Conservation (phyloP, 495 filamentous ascomycete genomes). For the Tuber indicum region DNA sequence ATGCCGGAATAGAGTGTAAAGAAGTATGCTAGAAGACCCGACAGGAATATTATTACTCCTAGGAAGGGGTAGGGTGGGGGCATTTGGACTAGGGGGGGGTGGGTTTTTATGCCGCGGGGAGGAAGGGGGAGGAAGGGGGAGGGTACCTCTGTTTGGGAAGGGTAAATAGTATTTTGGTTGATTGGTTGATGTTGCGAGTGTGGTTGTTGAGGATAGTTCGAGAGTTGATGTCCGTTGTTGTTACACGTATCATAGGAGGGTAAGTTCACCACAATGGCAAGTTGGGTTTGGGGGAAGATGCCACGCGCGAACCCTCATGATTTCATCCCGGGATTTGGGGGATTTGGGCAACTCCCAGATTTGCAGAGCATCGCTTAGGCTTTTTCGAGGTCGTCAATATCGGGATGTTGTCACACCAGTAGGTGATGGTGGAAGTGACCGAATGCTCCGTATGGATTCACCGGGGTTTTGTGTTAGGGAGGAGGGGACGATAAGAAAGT, state of each 20-base stretch:
- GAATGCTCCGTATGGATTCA: not conserved
- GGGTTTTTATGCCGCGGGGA: too few relatives aligned
- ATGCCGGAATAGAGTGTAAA: not conserved
- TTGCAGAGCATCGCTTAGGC: not conserved
- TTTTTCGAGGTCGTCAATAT: not conserved
- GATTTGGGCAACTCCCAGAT: not conserved
- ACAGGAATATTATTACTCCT: slow-evolving; percentile 20
- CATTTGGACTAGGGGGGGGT: not conserved
- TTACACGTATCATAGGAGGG: not conserved
- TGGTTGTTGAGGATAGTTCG: not conserved
- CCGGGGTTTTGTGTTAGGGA: not conserved
- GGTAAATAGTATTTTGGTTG: not conserved
- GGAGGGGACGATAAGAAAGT: not conserved
- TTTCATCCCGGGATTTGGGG: not conserved
- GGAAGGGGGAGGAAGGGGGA: not conserved
- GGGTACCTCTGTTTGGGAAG: not conserved
- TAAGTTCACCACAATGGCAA: not conserved
- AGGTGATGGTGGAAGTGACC: not conserved
- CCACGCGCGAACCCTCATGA: not conserved
- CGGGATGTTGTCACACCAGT: not conserved
- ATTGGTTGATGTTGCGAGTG: not conserved
- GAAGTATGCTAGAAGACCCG: slow-evolving; percentile 6
- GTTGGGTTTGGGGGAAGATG: not conserved
- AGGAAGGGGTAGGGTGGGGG: slow-evolving; percentile 4
- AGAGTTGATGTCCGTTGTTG: not conserved